Base-by-base conservation (phyloP, 2,329 filamentous ascomycete species). In the Monosporascus sp. region DNA sequence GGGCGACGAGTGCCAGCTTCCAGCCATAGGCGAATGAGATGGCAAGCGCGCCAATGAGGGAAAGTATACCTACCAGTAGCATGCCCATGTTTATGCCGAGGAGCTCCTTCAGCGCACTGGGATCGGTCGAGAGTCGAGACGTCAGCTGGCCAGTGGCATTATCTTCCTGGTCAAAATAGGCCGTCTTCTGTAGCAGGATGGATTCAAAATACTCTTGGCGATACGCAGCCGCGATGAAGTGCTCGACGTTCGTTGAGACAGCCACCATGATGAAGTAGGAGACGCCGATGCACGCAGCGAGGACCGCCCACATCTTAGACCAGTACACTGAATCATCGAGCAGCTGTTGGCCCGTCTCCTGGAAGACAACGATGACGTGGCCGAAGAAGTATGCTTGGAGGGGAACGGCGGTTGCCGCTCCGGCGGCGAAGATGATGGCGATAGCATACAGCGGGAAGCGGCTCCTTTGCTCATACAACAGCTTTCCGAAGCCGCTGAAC, bases 1-100 rank as follows among this genome's bases (percentile, higher is more conserved):
- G 70, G 0, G 79, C 77, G 0, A 91, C 82, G 0, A 89, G 69
- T 0, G 83, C 81, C 6, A 91, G 73, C 65, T 89, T 90, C 88
- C 88, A 91, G 1, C 85, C 84, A 64, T 86, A 88, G 1, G 76
- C 72, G 57, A 89, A 88, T 0, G 84, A 77, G 47, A 91, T 85
- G 47, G 77, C 72, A 9, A 88, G 69, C 8, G 80, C 84, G 0
- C 85, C 86, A 3, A 80, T 58, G 3, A 90, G 69, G 50, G 80
- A 85, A 64, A 88, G 83, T 9, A 86, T 60, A 1, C 84, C 81
- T 19, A 85, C 78, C 49, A 75, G 73, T 3, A 81, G 74, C 56
- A 87, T 75, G 1, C 81, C 76, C 74, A 85, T 78, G 62, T 85
- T 84, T 50, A 79, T 70, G 3, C 80, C 79, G 64, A 84, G 75